Base-by-base conservation (phyloP, 2,329 filamentous ascomycete genomes). In the Cytospora paraplurivora region DNA sequence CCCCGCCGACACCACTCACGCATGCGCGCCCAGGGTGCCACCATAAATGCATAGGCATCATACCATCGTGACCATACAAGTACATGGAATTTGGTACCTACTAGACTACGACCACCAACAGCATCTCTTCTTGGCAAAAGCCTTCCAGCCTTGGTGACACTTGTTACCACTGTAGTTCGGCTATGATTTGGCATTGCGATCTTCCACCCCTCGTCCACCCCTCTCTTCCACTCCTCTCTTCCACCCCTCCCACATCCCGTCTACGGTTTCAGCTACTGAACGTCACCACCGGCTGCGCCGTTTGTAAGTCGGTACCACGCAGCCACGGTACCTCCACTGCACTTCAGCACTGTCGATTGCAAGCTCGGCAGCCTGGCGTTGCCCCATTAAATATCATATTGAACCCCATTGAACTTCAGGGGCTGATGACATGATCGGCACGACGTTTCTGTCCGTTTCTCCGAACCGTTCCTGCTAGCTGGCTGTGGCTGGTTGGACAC, bases 331-430 rank as follows among this genome's bases (percentile, higher is more conserved):
- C 19, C 56, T 27, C 56, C 56, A 55, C 51, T 32, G 19, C 19
- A 21, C 17, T 15, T 32, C 21, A 27, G 37, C 59, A 32, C 41
- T 55, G 59, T 55, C 59, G 59, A 61, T 55, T 61, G 52, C 51
- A 61, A 61, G 59, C 38, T 61, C 59, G 59, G 38, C 51, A 55
- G 51, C 37, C 59, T 61, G 51, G 38, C 38, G 37, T 21, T 61
- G 49, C 51, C 59, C 59, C 59, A 61, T 61, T 53, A 21, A 53
- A 10, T 15, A 34, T 44, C 59, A 61, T 27, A 27, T 27, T 27
- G 27, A 27, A 27, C 27, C 27, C 27, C 27, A 61, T 61, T 53
- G 32, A 53, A 10, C 12, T 44, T 44, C 59, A 61, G 59, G 59
- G 59, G 59, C 52, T 61, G 51, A 61, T 32, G 27, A 34, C 17